Conservation (phyloP, 2,329 filamentous ascomycete genomes). For the Penicillium digitatum region DNA sequence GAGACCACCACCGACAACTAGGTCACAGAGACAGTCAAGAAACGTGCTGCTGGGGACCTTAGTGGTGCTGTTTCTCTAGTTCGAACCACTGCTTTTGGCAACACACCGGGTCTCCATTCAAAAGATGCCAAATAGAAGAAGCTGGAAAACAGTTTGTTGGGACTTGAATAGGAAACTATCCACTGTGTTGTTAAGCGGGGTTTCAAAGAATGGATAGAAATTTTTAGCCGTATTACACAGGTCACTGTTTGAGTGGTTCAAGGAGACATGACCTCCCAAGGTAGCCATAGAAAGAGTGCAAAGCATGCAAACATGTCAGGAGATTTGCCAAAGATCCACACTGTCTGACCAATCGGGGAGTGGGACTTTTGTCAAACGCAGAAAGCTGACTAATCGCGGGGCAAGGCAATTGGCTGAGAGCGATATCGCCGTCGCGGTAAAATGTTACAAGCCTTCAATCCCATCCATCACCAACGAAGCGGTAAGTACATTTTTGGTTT, state of each 20-base stretch:
- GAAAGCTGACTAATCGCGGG: constrained; percentile 20
- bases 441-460: constrained; percentile 21
- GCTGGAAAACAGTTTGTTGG: constrained; percentile 23
- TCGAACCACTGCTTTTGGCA: constrained; percentile 20
- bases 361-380: background rate
- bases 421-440: constrained; percentile 32
- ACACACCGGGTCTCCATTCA: constrained; percentile 16
- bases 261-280: background rate
- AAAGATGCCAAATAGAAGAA: constrained; percentile 25
- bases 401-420: constrained; percentile 15
- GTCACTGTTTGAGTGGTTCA: background rate
- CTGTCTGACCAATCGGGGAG: constrained; percentile 8
- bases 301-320: constrained; percentile 4
- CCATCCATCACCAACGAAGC: constrained; percentile 19
- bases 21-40: constrained; percentile 15
- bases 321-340: background rate
- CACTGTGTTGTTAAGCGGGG: constrained; percentile 16
- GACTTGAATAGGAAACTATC: constrained; percentile 20
- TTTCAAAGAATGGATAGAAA: background rate
- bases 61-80: constrained; percentile 23
- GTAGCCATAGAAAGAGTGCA: background rate
- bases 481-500: constrained; percentile 20
- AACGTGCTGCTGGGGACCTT: constrained; percentile 23
- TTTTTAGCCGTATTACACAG: background rate
- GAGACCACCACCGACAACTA: constrained; percentile 30